phyloP scores from a whole-genome alignment of 2,329 filamentous ascomycete species.

The Metarhizium guizhouense region DNA sequence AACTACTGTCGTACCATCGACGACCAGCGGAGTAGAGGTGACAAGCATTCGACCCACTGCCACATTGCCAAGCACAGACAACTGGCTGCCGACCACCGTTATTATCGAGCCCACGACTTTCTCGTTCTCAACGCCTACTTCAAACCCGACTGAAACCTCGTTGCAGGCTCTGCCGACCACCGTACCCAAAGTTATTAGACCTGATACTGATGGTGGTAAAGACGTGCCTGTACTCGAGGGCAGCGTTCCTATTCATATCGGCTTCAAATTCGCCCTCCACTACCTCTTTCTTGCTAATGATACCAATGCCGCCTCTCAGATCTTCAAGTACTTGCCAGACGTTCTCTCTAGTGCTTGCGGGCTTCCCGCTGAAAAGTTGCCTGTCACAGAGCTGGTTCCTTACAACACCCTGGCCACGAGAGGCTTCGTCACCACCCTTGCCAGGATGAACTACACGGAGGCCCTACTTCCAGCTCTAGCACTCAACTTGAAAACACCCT shows the following conservation, averaged over 20 bases:
- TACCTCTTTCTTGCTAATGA: constrained; percentile 73
- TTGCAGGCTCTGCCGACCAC: constrained; percentile 51
- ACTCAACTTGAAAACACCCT: constrained; percentile 61
- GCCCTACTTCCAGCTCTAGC: constrained; percentile 59
- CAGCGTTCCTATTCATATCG: constrained; percentile 69
- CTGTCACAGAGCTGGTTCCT: constrained; percentile 65
- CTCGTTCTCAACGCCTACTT: constrained; percentile 22
- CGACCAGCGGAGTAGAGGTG: constrained; percentile 12
- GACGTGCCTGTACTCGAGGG: constrained; percentile 47
- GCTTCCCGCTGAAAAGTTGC: constrained; percentile 45
- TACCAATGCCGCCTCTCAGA: constrained; percentile 67
- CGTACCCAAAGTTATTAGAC: constrained; percentile 68
- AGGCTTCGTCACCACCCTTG: constrained; percentile 75
- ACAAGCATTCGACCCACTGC: constrained; percentile 34
- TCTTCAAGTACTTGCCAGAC: constrained; percentile 69
- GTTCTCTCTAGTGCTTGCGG: constrained; percentile 59
- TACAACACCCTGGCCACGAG: constrained; percentile 60
- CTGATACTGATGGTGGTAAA: constrained; percentile 46
- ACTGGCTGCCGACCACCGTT: constrained; percentile 52
- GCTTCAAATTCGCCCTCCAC: constrained; percentile 72
- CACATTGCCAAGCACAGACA: constrained; percentile 33
- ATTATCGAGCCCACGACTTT: constrained; percentile 40
- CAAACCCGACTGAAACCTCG: constrained; percentile 30
- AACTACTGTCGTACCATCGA: constrained; percentile 7
- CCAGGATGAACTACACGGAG: constrained; percentile 58